phyloP scores from a whole-genome alignment of 1,284 basidiomycete species.

The Papiliotrema terrestris region DNA sequence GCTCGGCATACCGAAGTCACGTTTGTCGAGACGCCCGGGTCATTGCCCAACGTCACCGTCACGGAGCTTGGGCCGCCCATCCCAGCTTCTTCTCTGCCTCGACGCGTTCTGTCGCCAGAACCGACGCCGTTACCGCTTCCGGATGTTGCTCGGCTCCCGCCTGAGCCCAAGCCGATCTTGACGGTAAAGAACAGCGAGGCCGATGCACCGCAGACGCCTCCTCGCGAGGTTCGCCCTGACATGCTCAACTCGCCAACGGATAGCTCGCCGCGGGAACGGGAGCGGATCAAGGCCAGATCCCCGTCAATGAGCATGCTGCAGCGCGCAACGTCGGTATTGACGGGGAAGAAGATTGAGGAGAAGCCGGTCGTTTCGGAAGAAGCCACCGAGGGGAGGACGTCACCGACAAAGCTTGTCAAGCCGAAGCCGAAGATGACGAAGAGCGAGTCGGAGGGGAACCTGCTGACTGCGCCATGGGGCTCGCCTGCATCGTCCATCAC shows the following conservation, averaged over 20 bases:
- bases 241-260: constrained; percentile 2
- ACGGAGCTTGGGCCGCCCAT: constrained; percentile 20
- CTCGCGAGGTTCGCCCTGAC: constrained; percentile 8
- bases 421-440: constrained; percentile 14
- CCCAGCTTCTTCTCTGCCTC: not conserved
- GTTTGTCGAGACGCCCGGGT: constrained; percentile 2
- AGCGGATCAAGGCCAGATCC: constrained; percentile 60
- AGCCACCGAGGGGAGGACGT: constrained; percentile 14
- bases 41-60: constrained; percentile 11
- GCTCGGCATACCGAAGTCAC: constrained; percentile 2
- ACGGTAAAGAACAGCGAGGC: not conserved
- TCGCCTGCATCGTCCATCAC: constrained; percentile 1
- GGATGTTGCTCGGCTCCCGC: not conserved
- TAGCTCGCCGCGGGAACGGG: constrained; percentile 23
- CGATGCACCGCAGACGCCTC: not conserved
- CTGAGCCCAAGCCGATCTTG: not conserved
- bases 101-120: not conserved
- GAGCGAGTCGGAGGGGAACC: not conserved
- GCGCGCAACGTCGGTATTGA: constrained; percentile 77
- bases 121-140: not conserved
- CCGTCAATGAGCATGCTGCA: constrained; percentile 91
- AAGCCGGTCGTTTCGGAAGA: constrained; percentile 1
- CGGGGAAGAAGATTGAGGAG: constrained; percentile 39
- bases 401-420: constrained; percentile 40
- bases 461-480: not conserved